These are phyloP conservation scores for Colletotrichum sp. DNA, from an alignment of 2,329 filamentous ascomycete species.

Conservation along the genomic window DNA sequence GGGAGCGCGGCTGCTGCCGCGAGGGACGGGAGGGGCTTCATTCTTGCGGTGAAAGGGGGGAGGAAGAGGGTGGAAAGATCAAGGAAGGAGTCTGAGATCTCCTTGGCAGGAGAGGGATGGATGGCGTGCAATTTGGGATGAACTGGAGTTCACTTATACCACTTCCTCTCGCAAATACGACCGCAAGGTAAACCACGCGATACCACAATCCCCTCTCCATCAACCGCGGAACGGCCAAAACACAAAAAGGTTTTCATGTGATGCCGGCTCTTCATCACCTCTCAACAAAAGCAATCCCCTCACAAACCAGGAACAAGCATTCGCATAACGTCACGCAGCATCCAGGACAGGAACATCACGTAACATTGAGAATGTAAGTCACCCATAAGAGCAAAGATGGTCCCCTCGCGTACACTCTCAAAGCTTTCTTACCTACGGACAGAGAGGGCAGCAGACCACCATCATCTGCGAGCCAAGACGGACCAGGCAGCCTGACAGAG, in stretches of 20 bases:
- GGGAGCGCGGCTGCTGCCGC: conserved; percentile 22
- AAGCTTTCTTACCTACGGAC: neutral
- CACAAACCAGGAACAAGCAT: neutral
- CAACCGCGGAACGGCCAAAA: neutral
- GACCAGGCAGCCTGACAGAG: neutral
- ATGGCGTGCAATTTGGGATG: neutral
- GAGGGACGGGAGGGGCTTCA: neutral
- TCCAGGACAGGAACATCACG: neutral
- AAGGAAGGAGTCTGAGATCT: neutral
- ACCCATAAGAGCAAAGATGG: neutral
- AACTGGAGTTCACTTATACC: neutral
- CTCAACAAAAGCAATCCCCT: neutral
- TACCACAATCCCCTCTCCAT: neutral
- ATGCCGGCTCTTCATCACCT: neutral
- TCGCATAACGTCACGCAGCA: neutral
- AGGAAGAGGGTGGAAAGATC: neutral
- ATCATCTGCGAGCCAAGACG: neutral
- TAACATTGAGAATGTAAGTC: neutral
- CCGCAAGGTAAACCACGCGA: neutral
- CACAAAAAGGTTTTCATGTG: neutral
- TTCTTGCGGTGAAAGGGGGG: neutral
- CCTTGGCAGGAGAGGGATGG: neutral
- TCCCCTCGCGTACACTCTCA: neutral
- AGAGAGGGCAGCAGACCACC: neutral
- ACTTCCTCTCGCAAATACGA: neutral